Conservation (phyloP, 2,329 filamentous ascomycete genomes). For the Beauveria bassiana region DNA sequence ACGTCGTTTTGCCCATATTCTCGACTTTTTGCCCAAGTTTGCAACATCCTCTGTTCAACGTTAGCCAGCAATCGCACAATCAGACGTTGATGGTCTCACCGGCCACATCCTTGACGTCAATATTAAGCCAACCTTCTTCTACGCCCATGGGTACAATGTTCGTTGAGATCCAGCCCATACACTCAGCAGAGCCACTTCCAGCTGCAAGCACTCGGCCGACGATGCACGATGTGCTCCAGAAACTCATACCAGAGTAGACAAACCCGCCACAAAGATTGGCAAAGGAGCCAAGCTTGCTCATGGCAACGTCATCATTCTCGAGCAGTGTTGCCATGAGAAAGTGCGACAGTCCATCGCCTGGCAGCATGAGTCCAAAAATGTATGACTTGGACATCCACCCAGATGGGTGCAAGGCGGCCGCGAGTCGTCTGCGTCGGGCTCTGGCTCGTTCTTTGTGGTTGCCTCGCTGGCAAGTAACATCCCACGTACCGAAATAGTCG, state of each 20-base stretch:
- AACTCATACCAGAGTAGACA: conserved; percentile 55
- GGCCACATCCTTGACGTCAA: conserved; percentile 45
- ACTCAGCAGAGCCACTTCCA: conserved; percentile 53
- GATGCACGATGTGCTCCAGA: conserved; percentile 61
- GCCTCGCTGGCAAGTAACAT: conserved; percentile 25
- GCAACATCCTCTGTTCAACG: conserved; percentile 36
- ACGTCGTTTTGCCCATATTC: conserved; percentile 52
- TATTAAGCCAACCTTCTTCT: conserved; percentile 50
- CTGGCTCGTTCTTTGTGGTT: conserved; percentile 24
- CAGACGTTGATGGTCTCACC: conserved; percentile 30
- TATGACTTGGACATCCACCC: conserved; percentile 65
- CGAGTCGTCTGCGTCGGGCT: conserved; percentile 44
- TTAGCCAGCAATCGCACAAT: neutral
- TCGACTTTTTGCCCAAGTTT: conserved; percentile 45
- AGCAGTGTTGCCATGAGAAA: conserved; percentile 59
- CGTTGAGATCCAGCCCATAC: conserved; percentile 62
- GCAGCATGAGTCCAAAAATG: conserved; percentile 56
- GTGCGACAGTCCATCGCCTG: conserved; percentile 55
- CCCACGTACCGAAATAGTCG: conserved; percentile 39
- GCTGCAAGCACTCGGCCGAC: conserved; percentile 58
- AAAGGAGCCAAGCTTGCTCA: conserved; percentile 49
- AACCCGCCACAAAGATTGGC: conserved; percentile 59
- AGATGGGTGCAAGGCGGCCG: conserved; percentile 48
- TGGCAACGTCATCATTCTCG: conserved; percentile 55
- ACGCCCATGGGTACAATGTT: conserved; percentile 46